Percentiles rank a stretch among this genome's conserved stretches.
Evolutionary conservation across 768 basidiomycete genomes (phyloP).

Genomic region (Xerocomellus dryophilus): DNA sequence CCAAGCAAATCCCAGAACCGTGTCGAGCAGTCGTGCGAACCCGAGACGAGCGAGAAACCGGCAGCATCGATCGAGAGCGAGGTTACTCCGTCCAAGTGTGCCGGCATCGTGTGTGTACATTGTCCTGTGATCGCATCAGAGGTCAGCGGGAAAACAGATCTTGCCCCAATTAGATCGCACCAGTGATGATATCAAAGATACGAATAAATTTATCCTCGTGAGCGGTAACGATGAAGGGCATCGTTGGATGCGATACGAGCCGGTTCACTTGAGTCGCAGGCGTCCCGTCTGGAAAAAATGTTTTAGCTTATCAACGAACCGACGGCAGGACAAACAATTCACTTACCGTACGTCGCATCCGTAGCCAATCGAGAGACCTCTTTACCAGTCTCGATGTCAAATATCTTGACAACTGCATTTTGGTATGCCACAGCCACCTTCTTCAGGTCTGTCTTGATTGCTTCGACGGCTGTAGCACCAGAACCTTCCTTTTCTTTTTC

Average conservation of each 20-base stretch:
- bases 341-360: conserved; percentile 57
- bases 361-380: conserved; percentile 62
- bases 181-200: conserved; percentile 80
- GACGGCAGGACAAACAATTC: neutral
- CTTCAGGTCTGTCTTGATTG: conserved; percentile 77
- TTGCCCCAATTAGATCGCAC: conserved; percentile 41
- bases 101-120: conserved; percentile 87
- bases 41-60: conserved; percentile 84
- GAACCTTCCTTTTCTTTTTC: conserved; percentile 51
- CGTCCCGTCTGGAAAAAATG: conserved; percentile 55
- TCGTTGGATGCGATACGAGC: conserved; percentile 86
- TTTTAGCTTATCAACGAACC: neutral
- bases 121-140: conserved; percentile 46
- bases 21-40: conserved; percentile 89
- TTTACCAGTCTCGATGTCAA: conserved; percentile 86
- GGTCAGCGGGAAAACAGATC: neutral
- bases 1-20: conserved; percentile 93
- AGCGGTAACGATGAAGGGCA: conserved; percentile 82
- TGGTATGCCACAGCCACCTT: conserved; percentile 89
- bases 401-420: conserved; percentile 86
- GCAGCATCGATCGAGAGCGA: conserved; percentile 86
- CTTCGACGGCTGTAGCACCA: conserved; percentile 81
- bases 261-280: conserved; percentile 79
- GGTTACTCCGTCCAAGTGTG: conserved; percentile 90
- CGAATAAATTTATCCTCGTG: conserved; percentile 94